Evolutionary conservation across 2,329 filamentous ascomycete species (phyloP), one percentile per base, ranked within the genome.

Genomic region (Colletotrichum ledebouriae): DNA sequence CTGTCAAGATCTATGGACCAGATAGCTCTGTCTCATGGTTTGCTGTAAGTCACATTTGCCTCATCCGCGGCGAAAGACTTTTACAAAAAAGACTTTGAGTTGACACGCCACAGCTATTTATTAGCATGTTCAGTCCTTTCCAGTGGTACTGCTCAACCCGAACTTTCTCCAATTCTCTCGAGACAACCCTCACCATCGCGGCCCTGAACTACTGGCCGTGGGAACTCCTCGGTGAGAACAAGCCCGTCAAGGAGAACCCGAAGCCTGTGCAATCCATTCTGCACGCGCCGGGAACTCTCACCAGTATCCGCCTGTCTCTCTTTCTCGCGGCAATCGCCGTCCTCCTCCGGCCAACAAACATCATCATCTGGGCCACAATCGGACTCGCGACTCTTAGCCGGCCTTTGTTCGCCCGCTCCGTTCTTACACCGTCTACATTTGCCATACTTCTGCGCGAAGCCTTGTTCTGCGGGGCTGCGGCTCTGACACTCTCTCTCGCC

Each of bases 91-190:
- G 6, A 12, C 4, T 17, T 39, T 11, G 13, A 20, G 7, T 59
- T 67, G 6, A 67, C 41, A 29, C 25, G 39, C 25, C 70, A 44
- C 77, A 94, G 90, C 83, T 97, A 52, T 85, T 87, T 67, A 85
- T 96, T 80, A 90, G 89, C 3, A 78, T 92, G 49, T 82, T 90
- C 74, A 97, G 90, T 78, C 93, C 96, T 6, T 99, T 96, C 94
- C 94, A 98, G 78, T 98, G 93, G 93, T 98, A 96, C 80, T 96
- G 92, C 80, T 96, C 94, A 1, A 95, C 94, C 0, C 88, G 96
- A 53, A 97, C 96, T 1, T 91, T 99, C 75, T 98, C 95, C 62
- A 99, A 99, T 80, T 96, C 91, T 59, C 83, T 98, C 4, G 96
- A 99, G 83, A 94, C 92, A n/a, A 92, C 92, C 0, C 81, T 99